phyloP scores from a whole-genome alignment of 2,329 filamentous ascomycete species.

The Alternaria brassicicola region DNA sequence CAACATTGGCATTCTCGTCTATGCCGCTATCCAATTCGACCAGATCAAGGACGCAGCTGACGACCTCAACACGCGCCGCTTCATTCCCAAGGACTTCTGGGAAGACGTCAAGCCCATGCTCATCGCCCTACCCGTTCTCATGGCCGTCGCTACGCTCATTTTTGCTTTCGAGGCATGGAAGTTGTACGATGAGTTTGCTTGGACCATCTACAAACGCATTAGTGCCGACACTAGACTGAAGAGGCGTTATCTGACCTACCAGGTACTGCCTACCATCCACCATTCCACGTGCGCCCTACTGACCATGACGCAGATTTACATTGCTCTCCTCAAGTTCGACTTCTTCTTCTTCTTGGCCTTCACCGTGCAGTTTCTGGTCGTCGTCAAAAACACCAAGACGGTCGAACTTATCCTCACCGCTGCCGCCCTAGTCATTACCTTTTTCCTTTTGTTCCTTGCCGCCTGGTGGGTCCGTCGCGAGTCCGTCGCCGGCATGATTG shows the following conservation, averaged over 20 bases:
- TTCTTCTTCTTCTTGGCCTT: conserved; percentile 99
- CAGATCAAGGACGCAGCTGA: conserved; percentile 80
- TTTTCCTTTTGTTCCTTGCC: conserved; percentile 82
- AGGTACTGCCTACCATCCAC: conserved; percentile 64
- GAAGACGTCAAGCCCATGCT: conserved; percentile 73
- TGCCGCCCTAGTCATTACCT: conserved; percentile 88
- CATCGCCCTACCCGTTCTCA: conserved; percentile 82
- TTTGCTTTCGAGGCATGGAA: conserved; percentile 88
- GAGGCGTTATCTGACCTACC: conserved; percentile 92
- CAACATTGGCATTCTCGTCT: conserved; percentile 89
- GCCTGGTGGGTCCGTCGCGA: conserved; percentile 86
- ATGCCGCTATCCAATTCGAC: conserved; percentile 89
- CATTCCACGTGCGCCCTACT: conserved; percentile 7
- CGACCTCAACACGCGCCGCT: conserved; percentile 55
- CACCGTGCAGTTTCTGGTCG: conserved; percentile 95
- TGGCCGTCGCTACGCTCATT: conserved; percentile 74
- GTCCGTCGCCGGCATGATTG: conserved; percentile 76
- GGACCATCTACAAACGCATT: conserved; percentile 99
- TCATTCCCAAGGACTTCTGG: conserved; percentile 68
- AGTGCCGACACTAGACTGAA: conserved; percentile 97
- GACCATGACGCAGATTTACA: conserved; percentile 77
- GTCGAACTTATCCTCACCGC: conserved; percentile 86
- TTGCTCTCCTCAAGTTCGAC: conserved; percentile 96
- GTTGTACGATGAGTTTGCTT: conserved; percentile 97
- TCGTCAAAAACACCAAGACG: conserved; percentile 71